phyloP scores from a whole-genome alignment of 306 rosid species.

The Cicer yamashitae region DNA sequence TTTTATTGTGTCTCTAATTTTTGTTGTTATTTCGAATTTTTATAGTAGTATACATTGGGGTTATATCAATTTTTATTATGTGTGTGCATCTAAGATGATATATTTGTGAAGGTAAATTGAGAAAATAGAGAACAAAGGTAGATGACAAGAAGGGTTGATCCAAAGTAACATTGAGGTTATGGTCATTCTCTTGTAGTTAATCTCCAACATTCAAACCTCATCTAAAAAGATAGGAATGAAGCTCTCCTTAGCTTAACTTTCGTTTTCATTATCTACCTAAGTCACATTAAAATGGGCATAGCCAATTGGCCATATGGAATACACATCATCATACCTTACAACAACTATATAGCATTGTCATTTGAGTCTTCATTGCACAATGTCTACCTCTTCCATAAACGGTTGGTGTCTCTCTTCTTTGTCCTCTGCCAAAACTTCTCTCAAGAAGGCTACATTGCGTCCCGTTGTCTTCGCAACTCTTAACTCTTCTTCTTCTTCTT shows the following conservation, averaged over 20 bases:
- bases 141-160: slow-evolving; percentile 46
- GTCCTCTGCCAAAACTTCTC: slow-evolving; percentile 50
- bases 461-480: slow-evolving; percentile 61
- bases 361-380: slow-evolving; percentile 48
- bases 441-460: slow-evolving; percentile 57
- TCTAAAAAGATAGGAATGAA: slow-evolving; percentile 75
- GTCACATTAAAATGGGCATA: slow-evolving; percentile 46
- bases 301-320: slow-evolving; percentile 26
- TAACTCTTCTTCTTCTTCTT: slow-evolving; percentile 52
- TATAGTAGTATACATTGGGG: no score
- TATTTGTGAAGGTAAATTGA: slow-evolving; percentile 3
- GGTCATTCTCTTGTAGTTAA: slow-evolving; percentile 50
- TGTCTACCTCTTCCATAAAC: slow-evolving; percentile 85
- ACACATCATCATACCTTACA: neutral
- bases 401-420: slow-evolving; percentile 56
- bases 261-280: slow-evolving; percentile 69
- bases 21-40: no score
- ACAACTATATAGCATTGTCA: slow-evolving; percentile 44
- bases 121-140: slow-evolving; percentile 2
- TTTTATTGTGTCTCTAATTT: no score
- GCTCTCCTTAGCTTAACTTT: slow-evolving; percentile 67
- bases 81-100: neutral
- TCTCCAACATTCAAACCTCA: slow-evolving; percentile 78
- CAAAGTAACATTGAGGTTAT: slow-evolving; percentile 43
- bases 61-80: neutral